phyloP scores from a whole-genome alignment of 768 basidiomycete genomes.

The Tylopilus balloui region DNA sequence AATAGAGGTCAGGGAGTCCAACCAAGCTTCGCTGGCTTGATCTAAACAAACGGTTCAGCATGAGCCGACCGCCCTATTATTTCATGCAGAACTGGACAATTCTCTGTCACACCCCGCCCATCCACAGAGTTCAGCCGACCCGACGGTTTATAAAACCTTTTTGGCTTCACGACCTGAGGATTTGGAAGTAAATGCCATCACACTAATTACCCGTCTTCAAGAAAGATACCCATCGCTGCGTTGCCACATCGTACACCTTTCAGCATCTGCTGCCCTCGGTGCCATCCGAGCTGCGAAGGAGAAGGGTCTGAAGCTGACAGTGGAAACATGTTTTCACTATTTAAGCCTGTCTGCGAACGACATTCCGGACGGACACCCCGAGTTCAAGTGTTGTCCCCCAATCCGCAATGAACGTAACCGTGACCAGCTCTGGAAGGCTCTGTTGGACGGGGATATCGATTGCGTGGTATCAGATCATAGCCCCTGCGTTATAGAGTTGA shows the following conservation, averaged over 20 bases:
- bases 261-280: constrained; percentile 78
- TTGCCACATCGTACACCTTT: constrained; percentile 94
- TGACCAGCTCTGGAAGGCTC: constrained; percentile 73
- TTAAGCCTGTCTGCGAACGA: constrained; percentile 68
- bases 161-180: constrained; percentile 76
- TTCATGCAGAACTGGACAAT: constrained; percentile 85
- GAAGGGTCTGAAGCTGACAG: constrained; percentile 68
- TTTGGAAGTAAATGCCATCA: constrained; percentile 79
- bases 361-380: constrained; percentile 71
- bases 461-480: constrained; percentile 96
- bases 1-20: constrained; percentile 50
- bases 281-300: constrained; percentile 64
- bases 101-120: constrained; percentile 10
- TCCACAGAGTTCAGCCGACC: constrained; percentile 33
- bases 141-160: constrained; percentile 72
- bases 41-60: constrained; percentile 40
- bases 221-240: constrained; percentile 59
- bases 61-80: constrained; percentile 68
- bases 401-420: constrained; percentile 73
- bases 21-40: constrained; percentile 1
- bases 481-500: constrained; percentile 80
- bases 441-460: constrained; percentile 81
- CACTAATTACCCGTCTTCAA: constrained; percentile 66
- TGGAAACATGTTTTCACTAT: constrained; percentile 99
- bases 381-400: constrained; percentile 97